phyloP scores from a whole-genome alignment of 768 basidiomycete species.

The Suillus luteus region DNA sequence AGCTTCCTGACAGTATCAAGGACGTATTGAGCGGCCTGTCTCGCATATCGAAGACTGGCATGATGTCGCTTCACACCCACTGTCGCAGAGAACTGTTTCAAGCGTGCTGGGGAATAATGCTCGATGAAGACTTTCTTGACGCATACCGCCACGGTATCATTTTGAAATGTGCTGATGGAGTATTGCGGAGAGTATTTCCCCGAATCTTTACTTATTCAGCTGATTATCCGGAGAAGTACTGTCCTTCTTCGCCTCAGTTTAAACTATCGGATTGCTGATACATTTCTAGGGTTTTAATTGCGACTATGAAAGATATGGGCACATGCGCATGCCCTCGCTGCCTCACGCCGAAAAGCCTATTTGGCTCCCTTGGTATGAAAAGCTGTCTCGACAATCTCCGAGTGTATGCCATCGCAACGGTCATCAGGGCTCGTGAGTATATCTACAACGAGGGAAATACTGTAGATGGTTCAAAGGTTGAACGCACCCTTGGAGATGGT shows the following conservation, averaged over 20 bases:
- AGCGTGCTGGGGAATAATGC: conserved; percentile 15
- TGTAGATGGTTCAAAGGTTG: no score
- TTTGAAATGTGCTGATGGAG: conserved; percentile 18
- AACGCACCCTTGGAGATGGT: no score
- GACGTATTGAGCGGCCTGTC: not conserved
- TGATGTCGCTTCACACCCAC: not conserved
- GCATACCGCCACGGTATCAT: conserved; percentile 20
- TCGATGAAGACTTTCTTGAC: conserved; percentile 2
- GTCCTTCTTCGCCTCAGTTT: no score
- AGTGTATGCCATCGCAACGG: not conserved
- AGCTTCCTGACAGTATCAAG: not conserved
- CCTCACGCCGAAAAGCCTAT: not conserved
- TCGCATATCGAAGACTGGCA: not conserved
- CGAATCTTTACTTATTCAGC: conserved; percentile 25
- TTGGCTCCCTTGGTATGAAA: conserved; percentile 13
- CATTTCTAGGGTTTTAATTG: conserved; percentile 14
- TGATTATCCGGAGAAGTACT: conserved; percentile 26
- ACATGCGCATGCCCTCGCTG: conserved; percentile 23
- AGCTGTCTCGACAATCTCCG: not conserved
- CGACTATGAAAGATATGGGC: conserved; percentile 1
- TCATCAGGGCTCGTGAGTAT: not conserved
- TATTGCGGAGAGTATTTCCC: conserved; percentile 21
- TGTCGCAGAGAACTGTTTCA: conserved; percentile 15
- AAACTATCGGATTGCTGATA: conserved; percentile 13
- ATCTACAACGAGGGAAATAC: not conserved